A percentile compares a stretch with the other conserved stretches of the same genome.
phyloP scores from a whole-genome alignment of 2,329 filamentous ascomycete genomes.

The Fusarium sp. region DNA sequence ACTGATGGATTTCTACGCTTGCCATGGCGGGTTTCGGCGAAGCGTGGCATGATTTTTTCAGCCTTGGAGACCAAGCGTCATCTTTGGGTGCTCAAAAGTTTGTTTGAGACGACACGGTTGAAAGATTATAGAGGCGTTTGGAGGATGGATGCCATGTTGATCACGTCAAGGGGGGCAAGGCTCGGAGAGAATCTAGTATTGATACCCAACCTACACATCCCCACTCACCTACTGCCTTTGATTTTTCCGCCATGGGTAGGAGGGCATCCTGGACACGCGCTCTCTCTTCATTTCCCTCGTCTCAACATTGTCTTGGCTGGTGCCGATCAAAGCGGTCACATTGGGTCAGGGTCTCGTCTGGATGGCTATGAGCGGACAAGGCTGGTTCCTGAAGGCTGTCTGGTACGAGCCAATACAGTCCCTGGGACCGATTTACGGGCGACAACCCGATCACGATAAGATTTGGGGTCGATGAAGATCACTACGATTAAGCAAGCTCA shows the following conservation, averaged over 20 bases:
- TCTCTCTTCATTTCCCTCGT: neutral
- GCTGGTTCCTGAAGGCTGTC: constrained; percentile 35
- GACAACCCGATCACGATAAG: constrained; percentile 51
- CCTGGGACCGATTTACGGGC: constrained; percentile 49
- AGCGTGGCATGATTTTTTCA: constrained; percentile 21
- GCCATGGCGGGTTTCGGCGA: neutral
- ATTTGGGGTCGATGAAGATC: constrained; percentile 52
- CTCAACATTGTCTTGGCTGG: neutral
- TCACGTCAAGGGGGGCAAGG: constrained; percentile 17
- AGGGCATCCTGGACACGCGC: neutral
- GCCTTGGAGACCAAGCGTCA: constrained; percentile 7
- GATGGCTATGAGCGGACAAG: constrained; percentile 50
- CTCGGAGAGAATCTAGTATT: constrained; percentile 27
- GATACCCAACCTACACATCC: constrained; percentile 22
- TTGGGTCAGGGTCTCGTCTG: constrained; percentile 52
- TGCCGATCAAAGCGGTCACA: neutral
- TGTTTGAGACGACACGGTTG: constrained; percentile 1
- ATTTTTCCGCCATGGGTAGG: constrained; percentile 14
- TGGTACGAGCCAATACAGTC: constrained; percentile 54
- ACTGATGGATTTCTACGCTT: neutral
- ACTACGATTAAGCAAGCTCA: constrained; percentile 55
- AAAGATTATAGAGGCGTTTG: constrained; percentile 33
- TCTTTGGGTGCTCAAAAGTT: neutral
- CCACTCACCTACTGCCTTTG: constrained; percentile 16
- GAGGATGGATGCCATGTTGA: constrained; percentile 34